A percentile compares a stretch with the other conserved stretches of the same genome.
Conservation (phyloP, 768 basidiomycete genomes). For the Mycena alexandri region DNA sequence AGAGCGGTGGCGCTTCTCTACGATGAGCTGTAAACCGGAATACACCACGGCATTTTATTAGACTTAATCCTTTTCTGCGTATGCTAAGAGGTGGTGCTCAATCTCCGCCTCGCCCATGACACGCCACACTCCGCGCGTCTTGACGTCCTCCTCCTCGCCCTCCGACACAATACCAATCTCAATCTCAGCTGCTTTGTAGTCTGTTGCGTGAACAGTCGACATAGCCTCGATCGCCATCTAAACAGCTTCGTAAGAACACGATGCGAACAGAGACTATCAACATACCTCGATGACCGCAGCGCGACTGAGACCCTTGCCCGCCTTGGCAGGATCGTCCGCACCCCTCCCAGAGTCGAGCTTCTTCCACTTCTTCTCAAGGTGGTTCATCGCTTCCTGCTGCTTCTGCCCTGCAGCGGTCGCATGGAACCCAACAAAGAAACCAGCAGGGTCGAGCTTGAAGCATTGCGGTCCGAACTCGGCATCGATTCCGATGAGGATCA, state of each 20-base stretch:
- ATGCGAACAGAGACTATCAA: neutral
- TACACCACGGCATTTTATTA: slow-evolving; percentile 25
- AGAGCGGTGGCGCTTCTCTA: slow-evolving; percentile 81
- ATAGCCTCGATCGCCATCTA: slow-evolving; percentile 96
- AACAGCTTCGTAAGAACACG: neutral
- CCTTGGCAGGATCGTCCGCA: slow-evolving; percentile 81
- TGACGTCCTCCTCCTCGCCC: slow-evolving; percentile 76
- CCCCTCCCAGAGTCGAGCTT: slow-evolving; percentile 85
- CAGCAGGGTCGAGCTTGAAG: slow-evolving; percentile 98
- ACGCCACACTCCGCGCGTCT: slow-evolving; percentile 83
- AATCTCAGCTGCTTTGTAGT: slow-evolving; percentile 95
- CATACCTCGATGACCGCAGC: slow-evolving; percentile 92
- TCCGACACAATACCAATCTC: slow-evolving; percentile 95
- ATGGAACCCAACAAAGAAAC: slow-evolving; percentile 98
- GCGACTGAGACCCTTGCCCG: slow-evolving; percentile 78
- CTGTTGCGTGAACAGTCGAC: slow-evolving; percentile 94
- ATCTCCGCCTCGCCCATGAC: slow-evolving; percentile 84
- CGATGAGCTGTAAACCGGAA: slow-evolving; percentile 41
- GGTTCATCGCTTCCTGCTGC: slow-evolving; percentile 98
- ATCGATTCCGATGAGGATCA: slow-evolving; percentile 96
- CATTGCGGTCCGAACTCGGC: slow-evolving; percentile 93
- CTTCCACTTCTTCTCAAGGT: slow-evolving; percentile 99
- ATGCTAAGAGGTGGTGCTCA: slow-evolving; percentile 84
- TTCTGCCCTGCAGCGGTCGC: slow-evolving; percentile 97
- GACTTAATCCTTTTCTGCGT: slow-evolving; percentile 87